Conservation (phyloP, 257 asterid genomes). For the Echites panduratus region DNA sequence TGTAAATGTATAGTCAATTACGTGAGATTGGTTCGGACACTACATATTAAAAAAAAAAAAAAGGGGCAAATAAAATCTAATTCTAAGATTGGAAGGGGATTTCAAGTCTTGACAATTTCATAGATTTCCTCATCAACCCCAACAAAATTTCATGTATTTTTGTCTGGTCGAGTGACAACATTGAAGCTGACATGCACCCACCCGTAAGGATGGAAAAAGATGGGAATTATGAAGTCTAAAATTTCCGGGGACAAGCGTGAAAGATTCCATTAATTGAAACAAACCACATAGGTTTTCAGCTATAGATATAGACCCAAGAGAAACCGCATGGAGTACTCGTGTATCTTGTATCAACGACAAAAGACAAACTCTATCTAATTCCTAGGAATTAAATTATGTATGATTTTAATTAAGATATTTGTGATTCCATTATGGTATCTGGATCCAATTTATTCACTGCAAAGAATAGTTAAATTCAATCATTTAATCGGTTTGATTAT, state of each 20-base stretch:
- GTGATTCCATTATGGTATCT: too few relatives aligned
- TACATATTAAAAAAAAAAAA: too few relatives aligned
- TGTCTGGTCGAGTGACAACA: constrained; percentile 7
- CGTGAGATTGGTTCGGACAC: too few relatives aligned
- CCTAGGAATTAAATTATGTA: too few relatives aligned
- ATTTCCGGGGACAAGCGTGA: not conserved
- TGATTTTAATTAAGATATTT: too few relatives aligned
- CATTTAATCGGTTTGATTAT: too few relatives aligned
- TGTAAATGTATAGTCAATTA: too few relatives aligned
- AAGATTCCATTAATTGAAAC: constrained; percentile 5
- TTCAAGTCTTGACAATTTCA: not conserved
- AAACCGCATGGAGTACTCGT: not conserved
- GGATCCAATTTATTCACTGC: too few relatives aligned
- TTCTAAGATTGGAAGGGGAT: not conserved
- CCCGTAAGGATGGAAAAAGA: not conserved
- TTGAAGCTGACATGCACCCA: constrained; percentile 12
- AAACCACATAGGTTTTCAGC: not conserved
- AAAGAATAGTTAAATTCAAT: too few relatives aligned
- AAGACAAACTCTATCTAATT: too few relatives aligned
- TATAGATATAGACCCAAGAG: not conserved
- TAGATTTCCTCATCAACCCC: constrained; percentile 4
- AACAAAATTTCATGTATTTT: not conserved
- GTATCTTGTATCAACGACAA: not conserved
- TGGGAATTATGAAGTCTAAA: not conserved
- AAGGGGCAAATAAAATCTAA: too few relatives aligned